Base-by-base conservation (phyloP, 176 grass and related monocot genomes). In the Olyra latifolia region DNA sequence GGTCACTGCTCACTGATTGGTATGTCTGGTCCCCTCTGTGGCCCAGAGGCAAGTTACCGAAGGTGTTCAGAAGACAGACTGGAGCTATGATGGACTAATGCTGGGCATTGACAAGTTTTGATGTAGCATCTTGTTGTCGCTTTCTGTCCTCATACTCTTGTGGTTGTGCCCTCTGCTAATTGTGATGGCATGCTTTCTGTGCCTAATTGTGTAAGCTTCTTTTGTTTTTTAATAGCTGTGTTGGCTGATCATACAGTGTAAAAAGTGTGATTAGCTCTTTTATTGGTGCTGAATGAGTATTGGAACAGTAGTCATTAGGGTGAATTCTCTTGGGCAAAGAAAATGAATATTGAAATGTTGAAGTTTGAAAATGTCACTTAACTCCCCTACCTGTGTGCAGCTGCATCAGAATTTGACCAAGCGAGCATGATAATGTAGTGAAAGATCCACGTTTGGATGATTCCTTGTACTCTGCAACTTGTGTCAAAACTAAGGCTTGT, bases 351-450 rank as follows among this genome's bases (percentile, higher is more conserved):
- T 78, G 11, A 0, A 61, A 39, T 61, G 35, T 30, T 71, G 10
- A 47, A 64, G 57, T 29, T 56, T 70, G 49, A 71, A 75, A 71
- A 77, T 45, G 24, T n/a, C 19, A 64, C 22, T 23, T 23, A 64
- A 75, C 23, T 66, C 29, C 43, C 49, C 15, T 82, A 98, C 95
- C 92, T 87, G 90, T 92, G 82, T 98, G 95, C 74, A 98, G 75
- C 80, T 98, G 95, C 92, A 94, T 98, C 55, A 98, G 79, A 65
- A 94, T 94, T 89, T 94, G 90, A 55, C 95, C 95, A 28, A 98
- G 87, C 7, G 92, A 98, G 52, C 77, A 88, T 76, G 92, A 98
- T 56, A 98, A 63, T 28, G 92, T 94, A 53, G 95, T 98, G 85
- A 98, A 98, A 78, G 95, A 91, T 74, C 91, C 91, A 91, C 80